Percentiles rank a stretch among this genome's conserved stretches.
Evolutionary conservation across 2,329 filamentous ascomycete genomes (phyloP).

Genomic region (Trichophyton mentagrophytes): DNA sequence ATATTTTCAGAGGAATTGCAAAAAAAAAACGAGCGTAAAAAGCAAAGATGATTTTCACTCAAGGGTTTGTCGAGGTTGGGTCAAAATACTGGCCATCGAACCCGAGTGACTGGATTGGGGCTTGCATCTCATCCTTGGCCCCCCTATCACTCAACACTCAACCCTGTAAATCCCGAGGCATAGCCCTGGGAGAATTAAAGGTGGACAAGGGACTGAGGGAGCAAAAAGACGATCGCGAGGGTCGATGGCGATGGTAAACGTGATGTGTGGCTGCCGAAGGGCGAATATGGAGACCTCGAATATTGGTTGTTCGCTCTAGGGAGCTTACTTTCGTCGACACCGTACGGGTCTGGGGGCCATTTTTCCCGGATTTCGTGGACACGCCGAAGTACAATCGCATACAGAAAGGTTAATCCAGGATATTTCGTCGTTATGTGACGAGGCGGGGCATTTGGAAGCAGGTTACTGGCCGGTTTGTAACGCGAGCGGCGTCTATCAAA

Average conservation of each 20-base stretch:
- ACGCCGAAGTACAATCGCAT: neutral
- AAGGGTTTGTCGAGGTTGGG: neutral
- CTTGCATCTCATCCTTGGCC: neutral
- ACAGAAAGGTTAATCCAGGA: neutral
- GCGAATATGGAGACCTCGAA: neutral
- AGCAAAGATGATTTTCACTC: neutral
- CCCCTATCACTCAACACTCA: neutral
- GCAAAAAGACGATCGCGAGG: neutral
- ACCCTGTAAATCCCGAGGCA: neutral
- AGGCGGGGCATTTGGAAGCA: constrained; percentile 10
- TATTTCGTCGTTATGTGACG: neutral
- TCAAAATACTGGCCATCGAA: neutral
- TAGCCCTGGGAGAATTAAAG: neutral
- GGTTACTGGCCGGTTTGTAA: constrained; percentile 11
- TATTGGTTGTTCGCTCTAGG: neutral
- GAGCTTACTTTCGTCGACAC: neutral
- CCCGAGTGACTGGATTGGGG: neutral
- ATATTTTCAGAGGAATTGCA: constrained; percentile 1
- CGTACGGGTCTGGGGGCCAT: neutral
- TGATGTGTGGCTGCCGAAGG: neutral
- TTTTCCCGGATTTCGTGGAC: neutral
- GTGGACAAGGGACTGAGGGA: neutral
- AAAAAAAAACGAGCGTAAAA: neutral
- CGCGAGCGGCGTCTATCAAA: constrained; percentile 9
- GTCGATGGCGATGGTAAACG: neutral